A percentile compares a stretch with the other conserved stretches of the same genome.
Conservation (phyloP, 352 stramenopile species). For the Phytophthora cryptogea region DNA sequence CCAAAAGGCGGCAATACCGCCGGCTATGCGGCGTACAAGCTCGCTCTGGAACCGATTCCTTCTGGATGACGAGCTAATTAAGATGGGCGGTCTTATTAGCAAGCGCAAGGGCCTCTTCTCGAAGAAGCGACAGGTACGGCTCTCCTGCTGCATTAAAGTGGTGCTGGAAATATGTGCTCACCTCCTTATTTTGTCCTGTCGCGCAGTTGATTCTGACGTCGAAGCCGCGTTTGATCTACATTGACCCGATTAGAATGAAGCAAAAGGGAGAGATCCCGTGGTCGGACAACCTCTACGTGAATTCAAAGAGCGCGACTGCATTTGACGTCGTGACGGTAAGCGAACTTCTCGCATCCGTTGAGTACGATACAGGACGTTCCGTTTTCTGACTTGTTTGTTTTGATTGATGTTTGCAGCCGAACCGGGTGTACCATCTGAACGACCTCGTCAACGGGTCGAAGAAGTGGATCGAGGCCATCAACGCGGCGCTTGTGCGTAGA, state of each 20-base stretch:
- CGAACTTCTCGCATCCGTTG: conserved; percentile 1
- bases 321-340: conserved; percentile 89
- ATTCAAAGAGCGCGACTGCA: conserved; percentile 81
- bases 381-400: conserved; percentile 4
- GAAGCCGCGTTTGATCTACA: conserved; percentile 89
- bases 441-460: conserved; percentile 89
- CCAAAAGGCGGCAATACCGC: conserved; percentile 71
- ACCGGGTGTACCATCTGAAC: conserved; percentile 88
- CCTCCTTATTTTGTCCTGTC: neutral
- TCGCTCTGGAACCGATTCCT: conserved; percentile 88
- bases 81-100: conserved; percentile 85
- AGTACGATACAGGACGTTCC: neutral
- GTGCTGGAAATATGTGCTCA: neutral
- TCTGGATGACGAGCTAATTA: conserved; percentile 88
- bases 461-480: conserved; percentile 91
- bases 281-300: conserved; percentile 85
- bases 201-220: conserved; percentile 85
- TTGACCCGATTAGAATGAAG: conserved; percentile 90
- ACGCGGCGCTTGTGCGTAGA: conserved; percentile 73
- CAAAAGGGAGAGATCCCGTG: conserved; percentile 90
- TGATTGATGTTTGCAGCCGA: conserved; percentile 52
- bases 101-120: conserved; percentile 90
- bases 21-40: conserved; percentile 68
- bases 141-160: neutral
- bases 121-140: conserved; percentile 81